Base-by-base conservation (phyloP, 2,329 filamentous ascomycete species). In the Neospermospora avenae region DNA sequence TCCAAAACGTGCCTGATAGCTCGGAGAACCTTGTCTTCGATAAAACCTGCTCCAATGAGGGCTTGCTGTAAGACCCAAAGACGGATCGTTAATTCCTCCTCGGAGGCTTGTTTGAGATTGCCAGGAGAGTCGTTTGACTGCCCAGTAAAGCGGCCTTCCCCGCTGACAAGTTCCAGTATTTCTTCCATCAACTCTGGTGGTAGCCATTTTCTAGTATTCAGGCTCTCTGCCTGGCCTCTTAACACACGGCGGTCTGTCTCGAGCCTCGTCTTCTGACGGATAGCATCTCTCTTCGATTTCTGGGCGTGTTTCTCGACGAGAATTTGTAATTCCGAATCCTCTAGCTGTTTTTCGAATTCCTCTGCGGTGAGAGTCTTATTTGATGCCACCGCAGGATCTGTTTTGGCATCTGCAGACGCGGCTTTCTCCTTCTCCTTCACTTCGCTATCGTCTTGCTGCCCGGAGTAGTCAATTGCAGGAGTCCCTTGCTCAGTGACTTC, bases 311-410 rank as follows among this genome's bases (percentile, higher is more conserved):
- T 95, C 64, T 98, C 93, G 16, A 98, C 88, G 5, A 97, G 77
- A 22, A 90, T 77, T 74, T 98, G 93, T 39, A 99, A 79, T 69
- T 96, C 91, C n/a, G 91, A 89, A 69, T 92, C 88, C 73, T 97
- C 91, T 16, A 98, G 82, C 69, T 96, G 91, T 64, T 80, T 86
- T 72, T 97, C 95, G 55, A 97, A 89, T 73, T 98, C 91, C 72
- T 97, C 93, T 1, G 93, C 88, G 52, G 85, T 91, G 65, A 93
- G 76, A 28, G 83, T 77, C 57, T 84, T 77, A 55, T 62, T 52
- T 35, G 52, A 44, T 34, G 48, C 18, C 31, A 53, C 22, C 16
- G 56, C n/a, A 34, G 25, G 25, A 20, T 54, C 61, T 35, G 44
- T 51, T 25, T 55, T 42, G 24, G 55, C 41, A 13, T 41, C 57